Evolutionary conservation across 768 basidiomycete genomes (phyloP).

Genomic region (Daedaleopsis nitida): DNA sequence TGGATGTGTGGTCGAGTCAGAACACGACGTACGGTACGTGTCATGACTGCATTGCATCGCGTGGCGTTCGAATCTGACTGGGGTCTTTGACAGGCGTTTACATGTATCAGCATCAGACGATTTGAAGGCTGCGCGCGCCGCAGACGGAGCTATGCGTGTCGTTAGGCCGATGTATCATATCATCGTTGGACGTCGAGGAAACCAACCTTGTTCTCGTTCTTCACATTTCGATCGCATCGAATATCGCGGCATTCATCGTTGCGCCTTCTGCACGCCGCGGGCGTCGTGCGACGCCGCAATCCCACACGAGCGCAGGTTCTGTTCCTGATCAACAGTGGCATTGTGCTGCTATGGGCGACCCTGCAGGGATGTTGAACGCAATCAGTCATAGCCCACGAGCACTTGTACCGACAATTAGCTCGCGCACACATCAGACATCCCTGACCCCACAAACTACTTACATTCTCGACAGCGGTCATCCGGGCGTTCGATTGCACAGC

Average conservation of each 20-base stretch:
- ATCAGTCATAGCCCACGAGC: not conserved
- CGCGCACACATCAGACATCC: too few species aligned
- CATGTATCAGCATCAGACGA: conserved; percentile 31
- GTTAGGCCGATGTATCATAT: not conserved
- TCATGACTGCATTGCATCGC: too few species aligned
- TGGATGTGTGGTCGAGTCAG: conserved; percentile 31
- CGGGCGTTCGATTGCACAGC: too few species aligned
- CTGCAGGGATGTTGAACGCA: not conserved
- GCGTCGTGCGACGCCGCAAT: too few species aligned
- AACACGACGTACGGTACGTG: conserved; percentile 29
- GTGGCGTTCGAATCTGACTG: not conserved
- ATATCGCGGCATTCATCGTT: not conserved
- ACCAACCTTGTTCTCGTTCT: too few species aligned
- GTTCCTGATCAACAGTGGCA: too few species aligned
- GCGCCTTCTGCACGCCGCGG: too few species aligned
- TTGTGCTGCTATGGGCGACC: not conserved
- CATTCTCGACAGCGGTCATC: too few species aligned
- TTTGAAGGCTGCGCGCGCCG: conserved; percentile 5
- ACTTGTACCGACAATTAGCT: too few species aligned
- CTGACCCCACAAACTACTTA: too few species aligned
- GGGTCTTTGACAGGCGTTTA: conserved; percentile 21
- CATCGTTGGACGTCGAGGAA: not conserved
- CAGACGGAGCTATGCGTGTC: not conserved
- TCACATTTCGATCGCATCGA: not conserved
- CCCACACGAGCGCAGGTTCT: too few species aligned